Base-by-base conservation (phyloP, 345 rosid species). In the Linum usitatissimum region DNA sequence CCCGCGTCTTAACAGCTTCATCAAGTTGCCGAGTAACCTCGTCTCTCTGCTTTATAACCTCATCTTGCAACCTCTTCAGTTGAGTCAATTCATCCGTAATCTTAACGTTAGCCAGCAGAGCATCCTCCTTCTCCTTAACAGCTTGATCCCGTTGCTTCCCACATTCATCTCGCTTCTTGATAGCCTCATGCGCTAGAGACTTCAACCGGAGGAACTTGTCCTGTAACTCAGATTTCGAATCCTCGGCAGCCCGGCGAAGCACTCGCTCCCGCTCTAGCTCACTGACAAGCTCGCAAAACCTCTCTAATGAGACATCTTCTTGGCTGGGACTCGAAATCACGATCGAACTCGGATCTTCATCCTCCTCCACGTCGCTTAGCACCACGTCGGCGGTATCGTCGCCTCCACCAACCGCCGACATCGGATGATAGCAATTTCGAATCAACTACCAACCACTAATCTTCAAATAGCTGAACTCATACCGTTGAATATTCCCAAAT, bases 11-110 rank as follows among this genome's bases (percentile, higher is more conserved):
- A 51, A 73, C 55, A 9, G 70, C 75, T 30, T 89, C 94, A 6
- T 83, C 94, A 17, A 90, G 67, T 57, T 82, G 85, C 75, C 70
- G 82, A 17, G 66, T 68, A 3, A 75, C 40, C 62, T 87, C 90
- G 64, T 87, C 90, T 53, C 78, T 76, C 73, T 71, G 83, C 72
- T 69, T 80, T 30, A 66, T 54, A 65, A 72, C 63, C 66, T 86
- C 96, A 39, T 81, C 92, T 34, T 76, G 88, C 20, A 58, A 68
- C 75, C 66, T 76, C 51, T 30, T 80, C 23, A 80, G 72, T 55
- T 79, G 87, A 2, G 66, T 73, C 64, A 89, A 70, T 70, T 84
- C 91, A 63, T 65, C 71, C 2, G 79, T 34, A 6, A 80, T 9
- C 59, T 61, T 82, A 64, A 84, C 91, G 48, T 74, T 80, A 48